These are phyloP conservation scores for Plasmodium fragile DNA, from an alignment of 169 alveolate species.

Conservation along the genomic window DNA sequence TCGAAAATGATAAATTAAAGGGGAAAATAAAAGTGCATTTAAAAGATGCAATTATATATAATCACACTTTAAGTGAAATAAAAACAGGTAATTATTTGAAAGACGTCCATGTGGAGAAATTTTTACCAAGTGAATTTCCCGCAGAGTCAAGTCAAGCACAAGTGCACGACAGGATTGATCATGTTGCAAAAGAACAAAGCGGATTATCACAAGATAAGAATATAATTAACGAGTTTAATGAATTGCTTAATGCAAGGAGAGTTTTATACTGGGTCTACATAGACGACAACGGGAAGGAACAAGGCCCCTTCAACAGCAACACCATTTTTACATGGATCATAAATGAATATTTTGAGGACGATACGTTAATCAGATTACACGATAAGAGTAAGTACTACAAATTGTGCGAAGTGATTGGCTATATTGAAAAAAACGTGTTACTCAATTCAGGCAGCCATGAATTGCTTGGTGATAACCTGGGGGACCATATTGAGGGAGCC, in stretches of 20 bases:
- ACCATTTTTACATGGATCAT: constrained; percentile 80
- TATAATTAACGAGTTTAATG: constrained; percentile 27
- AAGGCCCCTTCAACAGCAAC: constrained; percentile 81
- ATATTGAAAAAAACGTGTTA: constrained; percentile 61
- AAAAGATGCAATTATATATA: constrained; percentile 59
- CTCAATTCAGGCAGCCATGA: background rate
- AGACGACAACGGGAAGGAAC: constrained; percentile 77
- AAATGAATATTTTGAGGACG: constrained; percentile 77
- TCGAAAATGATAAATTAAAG: constrained; percentile 54
- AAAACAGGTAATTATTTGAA: constrained; percentile 29
- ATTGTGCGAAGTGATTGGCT: constrained; percentile 53
- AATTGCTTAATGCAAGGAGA: constrained; percentile 24
- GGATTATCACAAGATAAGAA: background rate
- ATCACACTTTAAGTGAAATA: constrained; percentile 43
- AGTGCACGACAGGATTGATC: background rate
- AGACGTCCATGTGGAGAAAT: constrained; percentile 11
- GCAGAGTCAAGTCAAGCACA: background rate
- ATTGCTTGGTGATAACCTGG: background rate
- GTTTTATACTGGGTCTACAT: constrained; percentile 81
- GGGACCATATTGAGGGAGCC: background rate
- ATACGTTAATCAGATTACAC: constrained; percentile 77
- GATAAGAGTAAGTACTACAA: constrained; percentile 47
- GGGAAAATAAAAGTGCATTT: constrained; percentile 73
- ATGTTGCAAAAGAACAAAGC: background rate
- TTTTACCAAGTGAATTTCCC: background rate